These are phyloP conservation scores for Populus hybrid DNA, from an alignment of 441 rosid genomes.

Conservation along the genomic window DNA sequence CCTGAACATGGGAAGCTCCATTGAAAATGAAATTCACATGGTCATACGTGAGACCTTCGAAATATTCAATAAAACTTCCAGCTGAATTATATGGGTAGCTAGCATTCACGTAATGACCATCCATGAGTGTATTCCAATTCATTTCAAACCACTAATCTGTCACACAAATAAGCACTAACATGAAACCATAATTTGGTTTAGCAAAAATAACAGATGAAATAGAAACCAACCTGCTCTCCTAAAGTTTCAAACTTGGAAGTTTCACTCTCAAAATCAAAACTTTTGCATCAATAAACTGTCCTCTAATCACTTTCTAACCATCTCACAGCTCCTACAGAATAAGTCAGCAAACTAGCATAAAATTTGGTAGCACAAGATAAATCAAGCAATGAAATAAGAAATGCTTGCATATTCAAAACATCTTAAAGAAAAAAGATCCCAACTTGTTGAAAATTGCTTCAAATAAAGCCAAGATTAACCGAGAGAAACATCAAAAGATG, in stretches of 20 bases:
- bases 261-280: constrained; percentile 7
- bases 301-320: not conserved
- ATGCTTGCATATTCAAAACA: not conserved
- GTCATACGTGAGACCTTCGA: constrained; percentile 73
- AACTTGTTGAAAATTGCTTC: not conserved
- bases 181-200: not conserved
- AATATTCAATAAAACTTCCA: constrained; percentile 75
- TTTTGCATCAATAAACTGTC: not conserved
- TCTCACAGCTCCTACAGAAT: constrained; percentile 16
- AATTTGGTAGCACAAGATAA: not conserved
- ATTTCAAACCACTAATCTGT: constrained; percentile 31
- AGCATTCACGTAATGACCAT: constrained; percentile 43
- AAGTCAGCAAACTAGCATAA: not conserved
- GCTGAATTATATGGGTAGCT: constrained; percentile 63
- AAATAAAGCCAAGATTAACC: not conserved
- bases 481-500: not conserved
- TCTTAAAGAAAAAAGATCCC: not conserved
- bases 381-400: not conserved
- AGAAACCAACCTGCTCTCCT: constrained; percentile 14
- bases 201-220: not conserved
- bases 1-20: constrained; percentile 65
- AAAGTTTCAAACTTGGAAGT: not conserved
- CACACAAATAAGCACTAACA: constrained; percentile 13
- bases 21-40: constrained; percentile 77
- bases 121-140: constrained; percentile 61